Evolutionary conservation across 306 rosid species (phyloP), one percentile per base, ranked within the genome.

Genomic region (Hippophae rhamnoides): DNA sequence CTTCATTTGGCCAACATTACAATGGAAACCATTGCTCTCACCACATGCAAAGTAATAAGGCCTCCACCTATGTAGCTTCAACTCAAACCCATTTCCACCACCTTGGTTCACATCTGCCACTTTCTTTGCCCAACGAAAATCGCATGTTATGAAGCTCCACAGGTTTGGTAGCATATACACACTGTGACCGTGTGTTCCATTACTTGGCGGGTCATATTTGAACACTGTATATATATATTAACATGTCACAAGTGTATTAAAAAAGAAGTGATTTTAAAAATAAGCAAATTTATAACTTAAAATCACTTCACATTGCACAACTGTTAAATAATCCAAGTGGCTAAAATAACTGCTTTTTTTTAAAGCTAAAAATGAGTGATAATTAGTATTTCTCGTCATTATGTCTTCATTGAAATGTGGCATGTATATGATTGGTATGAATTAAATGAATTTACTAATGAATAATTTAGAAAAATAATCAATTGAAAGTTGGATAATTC

Each of bases 1-100:
- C 72, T 86, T 86, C 95, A 86, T 86, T 10, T 13, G 70, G 5
- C 95, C 95, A 47, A 47, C 7, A 2, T 51, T 75, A 78, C 95
- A 86, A 57, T 83, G 86, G 26, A 70, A 54, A 11, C 90, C 95
- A 60, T 81, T 70, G 70, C 60, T 40, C 72, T 81, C 79, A 2
- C 83, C 85, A 3, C 85, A 78, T 0, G 78, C 77, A 10, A 84
- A 81, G 66, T 54, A 84, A 66, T 76, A 48, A 67, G 86, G 81
- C 60, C 76, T 58, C 82, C 80, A 76, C 3, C n/a, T 72, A 5
- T 79, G 67, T 7, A 86, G 64, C 63, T 65, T 67, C 5, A 74
- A 79, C 71, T 75, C 48, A 54, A 85, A 82, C 1, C 90, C 95
- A 5, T 81, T 54, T 14, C 86, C 76, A 4, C 0, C 26, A 12